These are phyloP conservation scores for Pseudozyma sp. DNA, from an alignment of 1,284 basidiomycete genomes.

Conservation along the genomic window DNA sequence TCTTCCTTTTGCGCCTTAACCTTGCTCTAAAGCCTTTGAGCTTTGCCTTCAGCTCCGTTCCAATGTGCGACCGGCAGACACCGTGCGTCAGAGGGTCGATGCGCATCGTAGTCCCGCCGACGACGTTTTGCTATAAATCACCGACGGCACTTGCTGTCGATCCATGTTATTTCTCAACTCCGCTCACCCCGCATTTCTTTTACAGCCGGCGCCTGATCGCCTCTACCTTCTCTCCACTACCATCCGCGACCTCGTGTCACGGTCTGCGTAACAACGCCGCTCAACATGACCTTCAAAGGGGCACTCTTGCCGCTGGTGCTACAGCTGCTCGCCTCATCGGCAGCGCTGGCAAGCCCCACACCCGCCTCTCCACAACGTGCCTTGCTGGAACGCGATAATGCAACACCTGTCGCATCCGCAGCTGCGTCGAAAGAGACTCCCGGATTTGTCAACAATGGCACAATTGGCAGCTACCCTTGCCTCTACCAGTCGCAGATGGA, in stretches of 20 bases:
- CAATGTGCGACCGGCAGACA: too few relatives aligned
- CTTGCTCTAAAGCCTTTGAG: background rate
- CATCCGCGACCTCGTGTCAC: conserved; percentile 1
- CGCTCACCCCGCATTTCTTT: conserved; percentile 18
- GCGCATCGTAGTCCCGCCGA: too few relatives aligned
- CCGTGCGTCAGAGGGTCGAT: too few relatives aligned
- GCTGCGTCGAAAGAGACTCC: conserved; percentile 37
- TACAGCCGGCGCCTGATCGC: background rate
- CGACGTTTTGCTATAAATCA: too few relatives aligned
- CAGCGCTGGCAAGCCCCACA: conserved; percentile 24
- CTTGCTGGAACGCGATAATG: conserved; percentile 3
- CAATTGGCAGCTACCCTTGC: conserved; percentile 54
- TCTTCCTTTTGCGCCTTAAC: background rate
- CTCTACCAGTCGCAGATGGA: conserved; percentile 35
- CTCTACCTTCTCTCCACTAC: background rate
- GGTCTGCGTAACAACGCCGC: background rate
- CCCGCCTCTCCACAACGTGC: background rate
- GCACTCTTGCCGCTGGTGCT: conserved; percentile 31
- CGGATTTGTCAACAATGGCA: conserved; percentile 62
- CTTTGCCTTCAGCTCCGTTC: too few relatives aligned
- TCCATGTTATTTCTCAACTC: conserved; percentile 10
- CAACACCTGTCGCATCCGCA: conserved; percentile 3
- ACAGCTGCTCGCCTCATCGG: conserved; percentile 32
- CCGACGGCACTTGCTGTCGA: conserved; percentile 1
- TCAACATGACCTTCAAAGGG: conserved; percentile 23